These are phyloP conservation scores for Neurospora sublineolata DNA, from an alignment of 495 filamentous ascomycete species.

Conservation along the genomic window DNA sequence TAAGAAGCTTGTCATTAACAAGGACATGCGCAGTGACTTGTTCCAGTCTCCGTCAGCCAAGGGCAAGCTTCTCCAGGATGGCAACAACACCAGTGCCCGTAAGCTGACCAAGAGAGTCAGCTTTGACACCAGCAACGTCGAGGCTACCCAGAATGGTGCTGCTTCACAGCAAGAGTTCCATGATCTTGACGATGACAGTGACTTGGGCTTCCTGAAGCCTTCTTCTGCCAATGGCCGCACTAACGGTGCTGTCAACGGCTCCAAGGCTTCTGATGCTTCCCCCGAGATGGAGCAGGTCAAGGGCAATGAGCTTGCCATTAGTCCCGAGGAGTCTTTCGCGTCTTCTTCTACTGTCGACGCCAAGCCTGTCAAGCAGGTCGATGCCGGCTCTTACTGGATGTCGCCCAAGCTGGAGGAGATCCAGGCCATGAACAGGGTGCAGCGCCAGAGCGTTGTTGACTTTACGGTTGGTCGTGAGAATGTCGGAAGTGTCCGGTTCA, in stretches of 20 bases:
- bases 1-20: conserved; percentile 85
- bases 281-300: conserved; percentile 64
- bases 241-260: conserved; percentile 27
- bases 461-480: conserved; percentile 74
- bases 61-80: conserved; percentile 28
- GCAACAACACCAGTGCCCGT: conserved; percentile 36
- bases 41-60: conserved; percentile 45
- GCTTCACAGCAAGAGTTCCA: conserved; percentile 24
- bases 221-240: conserved; percentile 31
- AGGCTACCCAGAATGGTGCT: conserved; percentile 24
- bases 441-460: conserved; percentile 56
- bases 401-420: conserved; percentile 60
- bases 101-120: conserved; percentile 77
- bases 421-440: conserved; percentile 56
- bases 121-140: conserved; percentile 56
- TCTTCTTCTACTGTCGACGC: conserved; percentile 15
- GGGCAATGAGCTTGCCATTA: conserved; percentile 66
- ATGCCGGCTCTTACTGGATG: conserved; percentile 76
- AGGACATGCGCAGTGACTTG: conserved; percentile 67
- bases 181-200: conserved; percentile 40
- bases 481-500: conserved; percentile 70
- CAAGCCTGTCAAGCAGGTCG: conserved; percentile 35
- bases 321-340: conserved; percentile 53
- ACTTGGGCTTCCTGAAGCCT: conserved; percentile 56
- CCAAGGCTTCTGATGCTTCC: conserved; percentile 29